A percentile compares a stretch with the other conserved stretches of the same genome.
These are phyloP conservation scores for Diaporthe ampelina DNA, from an alignment of 2,329 filamentous ascomycete species.

Conservation along the genomic window DNA sequence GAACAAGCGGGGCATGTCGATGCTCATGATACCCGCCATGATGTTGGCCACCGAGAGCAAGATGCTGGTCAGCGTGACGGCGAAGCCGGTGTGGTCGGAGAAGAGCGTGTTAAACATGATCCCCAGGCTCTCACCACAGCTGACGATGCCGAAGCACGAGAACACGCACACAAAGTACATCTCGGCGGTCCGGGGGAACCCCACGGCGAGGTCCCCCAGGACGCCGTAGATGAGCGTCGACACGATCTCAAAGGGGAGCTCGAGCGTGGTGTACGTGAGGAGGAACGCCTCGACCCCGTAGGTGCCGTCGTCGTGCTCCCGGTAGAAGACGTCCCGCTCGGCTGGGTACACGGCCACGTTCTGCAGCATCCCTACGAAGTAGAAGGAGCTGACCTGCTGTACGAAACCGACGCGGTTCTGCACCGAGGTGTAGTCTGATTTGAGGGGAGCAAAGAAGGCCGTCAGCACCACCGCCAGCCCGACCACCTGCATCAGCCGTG, in stretches of 20 bases:
- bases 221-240: conserved; percentile 76
- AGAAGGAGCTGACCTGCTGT: conserved; percentile 78
- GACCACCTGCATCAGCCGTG: conserved; percentile 76
- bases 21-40: conserved; percentile 79
- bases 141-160: conserved; percentile 80
- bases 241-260: conserved; percentile 79
- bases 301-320: conserved; percentile 80
- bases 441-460: conserved; percentile 79
- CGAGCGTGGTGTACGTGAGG: conserved; percentile 76
- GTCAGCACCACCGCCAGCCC: conserved; percentile 74
- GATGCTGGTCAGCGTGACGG: conserved; percentile 79
- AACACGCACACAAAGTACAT: conserved; percentile 79
- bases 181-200: conserved; percentile 71
- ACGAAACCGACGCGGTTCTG: conserved; percentile 82
- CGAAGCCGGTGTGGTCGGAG: conserved; percentile 78
- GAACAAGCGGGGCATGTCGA: conserved; percentile 76
- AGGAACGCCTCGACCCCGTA: conserved; percentile 81
- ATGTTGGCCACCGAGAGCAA: conserved; percentile 78
- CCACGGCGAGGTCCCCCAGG: conserved; percentile 74
- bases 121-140: conserved; percentile 80
- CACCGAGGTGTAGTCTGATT: conserved; percentile 77
- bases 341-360: conserved; percentile 81
- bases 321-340: conserved; percentile 82
- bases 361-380: conserved; percentile 84
- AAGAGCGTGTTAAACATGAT: conserved; percentile 87